A percentile compares a stretch with the other conserved stretches of the same genome.
Conservation (phyloP, 192 early-diverging fungal species). For the Gaertneriomyces sp. region DNA sequence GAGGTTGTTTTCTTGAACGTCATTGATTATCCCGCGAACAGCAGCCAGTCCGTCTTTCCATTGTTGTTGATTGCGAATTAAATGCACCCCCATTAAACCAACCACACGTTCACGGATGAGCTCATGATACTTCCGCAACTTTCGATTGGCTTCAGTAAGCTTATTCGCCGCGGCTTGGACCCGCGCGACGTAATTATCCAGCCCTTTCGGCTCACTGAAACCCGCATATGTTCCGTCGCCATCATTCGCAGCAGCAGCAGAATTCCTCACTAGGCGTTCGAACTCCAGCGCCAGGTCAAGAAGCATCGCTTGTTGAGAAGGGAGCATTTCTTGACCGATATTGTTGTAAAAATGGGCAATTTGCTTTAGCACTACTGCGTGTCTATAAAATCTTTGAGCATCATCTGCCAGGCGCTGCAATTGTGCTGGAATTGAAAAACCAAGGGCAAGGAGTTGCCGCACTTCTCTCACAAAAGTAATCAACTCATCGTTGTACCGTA, state of each 20-base stretch:
- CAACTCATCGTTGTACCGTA: slow-evolving; percentile 50
- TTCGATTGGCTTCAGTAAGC: slow-evolving; percentile 46
- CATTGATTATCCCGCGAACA: slow-evolving; percentile 39
- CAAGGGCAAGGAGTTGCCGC: slow-evolving; percentile 49
- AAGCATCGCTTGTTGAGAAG: slow-evolving; percentile 53
- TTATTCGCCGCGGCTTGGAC: slow-evolving; percentile 42
- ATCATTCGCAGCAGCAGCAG: slow-evolving; percentile 16
- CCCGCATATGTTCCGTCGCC: slow-evolving; percentile 10
- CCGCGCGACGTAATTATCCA: slow-evolving; percentile 47
- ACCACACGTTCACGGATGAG: slow-evolving; percentile 41
- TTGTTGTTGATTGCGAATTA: slow-evolving; percentile 47
- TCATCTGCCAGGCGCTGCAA: slow-evolving; percentile 44
- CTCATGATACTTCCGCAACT: slow-evolving; percentile 45
- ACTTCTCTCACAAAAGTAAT: slow-evolving; percentile 47
- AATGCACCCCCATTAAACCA: slow-evolving; percentile 37
- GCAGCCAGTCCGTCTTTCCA: slow-evolving; percentile 52
- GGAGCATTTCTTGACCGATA: slow-evolving; percentile 60
- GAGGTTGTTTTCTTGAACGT: slow-evolving; percentile 40
- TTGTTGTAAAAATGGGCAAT: slow-evolving; percentile 63
- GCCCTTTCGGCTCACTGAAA: slow-evolving; percentile 24
- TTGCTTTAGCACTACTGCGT: slow-evolving; percentile 55
- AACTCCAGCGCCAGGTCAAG: slow-evolving; percentile 50
- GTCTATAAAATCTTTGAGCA: slow-evolving; percentile 47
- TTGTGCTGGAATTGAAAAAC: slow-evolving; percentile 44
- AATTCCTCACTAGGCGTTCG: slow-evolving; percentile 49